These are phyloP conservation scores for Carex pumila DNA, from an alignment of 176 grass and related monocot genomes.

Conservation along the genomic window DNA sequence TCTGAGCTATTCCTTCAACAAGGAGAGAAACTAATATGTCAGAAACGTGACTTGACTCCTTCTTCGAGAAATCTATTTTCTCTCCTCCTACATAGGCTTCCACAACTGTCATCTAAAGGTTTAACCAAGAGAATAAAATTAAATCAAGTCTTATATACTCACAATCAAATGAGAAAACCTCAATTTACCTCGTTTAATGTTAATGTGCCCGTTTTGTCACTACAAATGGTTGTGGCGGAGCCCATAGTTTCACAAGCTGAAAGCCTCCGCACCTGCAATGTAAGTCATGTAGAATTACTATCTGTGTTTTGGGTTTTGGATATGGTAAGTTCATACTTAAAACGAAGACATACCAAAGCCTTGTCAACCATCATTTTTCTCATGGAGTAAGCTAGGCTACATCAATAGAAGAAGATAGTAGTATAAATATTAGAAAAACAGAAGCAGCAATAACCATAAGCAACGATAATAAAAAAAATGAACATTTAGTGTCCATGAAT, in stretches of 20 bases:
- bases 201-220: slow-evolving; percentile 93
- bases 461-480: neutral
- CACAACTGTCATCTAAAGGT: slow-evolving; percentile 76
- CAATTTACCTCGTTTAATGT: slow-evolving; percentile 75
- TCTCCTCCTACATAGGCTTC: slow-evolving; percentile 70
- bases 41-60: slow-evolving; percentile 55
- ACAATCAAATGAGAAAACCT: neutral
- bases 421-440: neutral
- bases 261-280: slow-evolving; percentile 72
- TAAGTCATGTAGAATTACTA: neutral
- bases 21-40: slow-evolving; percentile 35
- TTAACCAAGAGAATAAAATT: slow-evolving; percentile 15
- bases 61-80: slow-evolving; percentile 57
- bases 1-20: slow-evolving; percentile 88
- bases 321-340: neutral
- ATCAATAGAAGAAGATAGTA: slow-evolving; percentile 16
- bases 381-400: slow-evolving; percentile 92
- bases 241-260: slow-evolving; percentile 99
- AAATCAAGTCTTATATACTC: slow-evolving; percentile 8
- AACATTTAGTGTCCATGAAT: neutral
- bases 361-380: slow-evolving; percentile 97
- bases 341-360: slow-evolving; percentile 47
- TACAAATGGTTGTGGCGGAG: slow-evolving; percentile 96
- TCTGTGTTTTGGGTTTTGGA: neutral
- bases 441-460: neutral